Base-by-base conservation (phyloP, 2,329 filamentous ascomycete species). In the Herpotrichia juniperi region DNA sequence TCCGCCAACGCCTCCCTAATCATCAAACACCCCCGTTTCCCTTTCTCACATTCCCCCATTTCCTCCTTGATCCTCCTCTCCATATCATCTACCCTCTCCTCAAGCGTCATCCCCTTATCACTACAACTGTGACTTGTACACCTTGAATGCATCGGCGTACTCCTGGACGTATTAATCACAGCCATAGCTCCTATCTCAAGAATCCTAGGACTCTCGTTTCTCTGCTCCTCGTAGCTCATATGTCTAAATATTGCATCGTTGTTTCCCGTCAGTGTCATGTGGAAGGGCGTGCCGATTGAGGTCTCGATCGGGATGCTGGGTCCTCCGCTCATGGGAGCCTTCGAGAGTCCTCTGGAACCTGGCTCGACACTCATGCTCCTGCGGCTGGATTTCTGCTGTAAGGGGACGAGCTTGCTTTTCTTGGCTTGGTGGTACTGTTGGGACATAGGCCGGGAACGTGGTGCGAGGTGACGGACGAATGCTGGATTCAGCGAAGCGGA, bases 141-240 rank as follows among this genome's bases (percentile, higher is more conserved):
- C 12, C 5, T 4, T n/a, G 28, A n/a, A 9, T n/a, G 28, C 28
- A n/a, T 31, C 9, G 28, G 28, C 28, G 28, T n/a, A n/a, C 28
- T 31, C 28, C 9, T n/a, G 28, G 9, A 9, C n/a, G 40, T 46
- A 4, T 53, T 55, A 21, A 61, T 22, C 14, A 67, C 64, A 24
- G 57, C 59, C 53, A 71, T 59, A 3, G 67, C 66, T 8, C 69
- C 69, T 12, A 72, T 60, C 40, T 72, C 62, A 31, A 72, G 67
- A 21, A 72, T 54, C 12, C 56, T 56, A 7, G 45, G 42, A 43
- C 68, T 70, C 14, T 55, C 45, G 12, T 44, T 45, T 4, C 59
- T 43, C 35, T 67, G 58, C 1, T 57, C 52, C 5, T 51, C 46
- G 6, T 44, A 46, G 10, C 42, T 53, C 64, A 72, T 71, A n/a